Conservation (phyloP, 2,329 filamentous ascomycete species). For the Pseudogymnoascus sp. region DNA sequence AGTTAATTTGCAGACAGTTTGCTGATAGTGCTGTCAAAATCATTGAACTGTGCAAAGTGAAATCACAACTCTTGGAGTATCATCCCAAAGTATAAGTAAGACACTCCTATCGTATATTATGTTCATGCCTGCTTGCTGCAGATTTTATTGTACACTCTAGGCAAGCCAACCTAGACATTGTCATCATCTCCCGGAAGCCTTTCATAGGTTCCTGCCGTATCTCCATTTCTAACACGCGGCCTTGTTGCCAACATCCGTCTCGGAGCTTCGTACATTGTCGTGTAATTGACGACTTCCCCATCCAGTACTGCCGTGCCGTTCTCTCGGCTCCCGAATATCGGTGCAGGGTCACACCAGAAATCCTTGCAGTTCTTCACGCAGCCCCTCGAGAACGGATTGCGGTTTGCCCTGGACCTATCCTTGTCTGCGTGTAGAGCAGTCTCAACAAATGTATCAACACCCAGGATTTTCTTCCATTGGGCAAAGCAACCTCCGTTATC, state of each 20-base stretch:
- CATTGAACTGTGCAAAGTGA: no score
- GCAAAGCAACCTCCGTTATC: conserved; percentile 62
- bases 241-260: conserved; percentile 46
- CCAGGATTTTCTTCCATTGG: conserved; percentile 77
- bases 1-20: no score
- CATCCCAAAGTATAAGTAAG: neutral
- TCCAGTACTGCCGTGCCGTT: conserved; percentile 69
- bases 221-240: conserved; percentile 20
- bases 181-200: conserved; percentile 14
- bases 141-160: neutral
- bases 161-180: neutral
- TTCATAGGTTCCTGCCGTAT: conserved; percentile 15
- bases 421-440: conserved; percentile 64
- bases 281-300: conserved; percentile 78
- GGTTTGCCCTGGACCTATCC: conserved; percentile 41
- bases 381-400: conserved; percentile 80
- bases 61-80: no score
- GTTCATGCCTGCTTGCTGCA: neutral
- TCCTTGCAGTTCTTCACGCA: conserved; percentile 86
- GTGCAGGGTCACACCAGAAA: conserved; percentile 89
- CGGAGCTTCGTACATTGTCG: conserved; percentile 81
- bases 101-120: neutral
- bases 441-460: conserved; percentile 88
- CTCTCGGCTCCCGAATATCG: conserved; percentile 68
- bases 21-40: no score